phyloP scores from a whole-genome alignment of 441 rosid genomes.

The Bruguiera hainesii region DNA sequence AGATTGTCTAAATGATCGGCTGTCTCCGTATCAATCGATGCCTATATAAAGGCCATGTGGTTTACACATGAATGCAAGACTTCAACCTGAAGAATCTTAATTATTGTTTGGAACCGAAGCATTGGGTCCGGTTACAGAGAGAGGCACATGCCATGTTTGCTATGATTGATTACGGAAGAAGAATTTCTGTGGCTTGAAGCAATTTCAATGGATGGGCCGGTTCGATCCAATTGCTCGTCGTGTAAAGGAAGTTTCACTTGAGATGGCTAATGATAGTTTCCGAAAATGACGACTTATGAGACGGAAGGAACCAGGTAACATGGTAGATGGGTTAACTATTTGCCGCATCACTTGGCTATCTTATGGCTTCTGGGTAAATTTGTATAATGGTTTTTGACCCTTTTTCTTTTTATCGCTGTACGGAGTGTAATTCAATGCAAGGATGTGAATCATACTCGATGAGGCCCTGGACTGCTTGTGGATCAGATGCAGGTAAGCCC shows the following conservation, averaged over 20 bases:
- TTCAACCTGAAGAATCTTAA: not conserved
- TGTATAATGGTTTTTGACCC: too few species aligned
- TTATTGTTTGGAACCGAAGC: too few species aligned
- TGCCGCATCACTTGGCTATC: not conserved
- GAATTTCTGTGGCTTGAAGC: slow-evolving; percentile 16
- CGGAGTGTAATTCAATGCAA: too few species aligned
- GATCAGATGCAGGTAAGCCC: too few species aligned
- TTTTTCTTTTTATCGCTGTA: too few species aligned
- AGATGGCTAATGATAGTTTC: not conserved
- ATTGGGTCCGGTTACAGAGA: too few species aligned
- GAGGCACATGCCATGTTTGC: not conserved
- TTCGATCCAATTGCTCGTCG: not conserved
- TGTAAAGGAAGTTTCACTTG: not conserved
- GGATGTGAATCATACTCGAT: too few species aligned
- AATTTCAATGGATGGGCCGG: not conserved
- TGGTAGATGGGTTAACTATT: not conserved
- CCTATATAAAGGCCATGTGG: not conserved
- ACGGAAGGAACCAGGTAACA: not conserved
- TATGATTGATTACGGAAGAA: slow-evolving; percentile 1
- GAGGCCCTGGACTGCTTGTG: too few species aligned
- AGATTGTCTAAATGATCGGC: too few species aligned
- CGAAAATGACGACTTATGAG: not conserved
- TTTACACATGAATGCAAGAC: not conserved
- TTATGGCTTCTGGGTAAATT: too few species aligned
- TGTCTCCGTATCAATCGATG: too few species aligned